Base-by-base conservation (phyloP, 179 eudicot genomes). In the Silene coronaria region DNA sequence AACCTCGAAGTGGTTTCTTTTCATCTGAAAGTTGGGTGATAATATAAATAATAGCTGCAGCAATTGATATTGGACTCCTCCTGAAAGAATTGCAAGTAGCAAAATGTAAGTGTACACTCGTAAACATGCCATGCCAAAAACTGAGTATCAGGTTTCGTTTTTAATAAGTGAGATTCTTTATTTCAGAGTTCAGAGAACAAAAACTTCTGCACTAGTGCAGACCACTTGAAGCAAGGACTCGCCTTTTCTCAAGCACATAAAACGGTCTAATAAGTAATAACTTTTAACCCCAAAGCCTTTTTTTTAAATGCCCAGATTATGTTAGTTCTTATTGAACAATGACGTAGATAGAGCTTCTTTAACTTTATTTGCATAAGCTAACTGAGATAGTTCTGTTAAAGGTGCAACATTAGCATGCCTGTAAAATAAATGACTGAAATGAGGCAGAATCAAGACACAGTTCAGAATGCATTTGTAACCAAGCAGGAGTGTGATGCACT, bases 21-120 rank as follows among this genome's bases (percentile, higher is more conserved):
- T 85, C 85, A 38, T 85, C 85, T 7, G 85, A 82, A 26, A 85
- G 85, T 58, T 85, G 87, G 10, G 85, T 84, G 67, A 84, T 80
- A 22, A 84, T 84, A 72, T 82, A 82, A n/a, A 85, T 82, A 70
- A 82, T 78, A 21, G 87, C 87, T 27, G 87, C 87, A 12, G 87
- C 87, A 80, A 85, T 82, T 21, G 87, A 85, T 77, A 85, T 85
- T 60, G 85, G 85, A 82, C 83, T 84, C 77, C 87, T 84, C 83
- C 87, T 84, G 87, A 53, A 79, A 82, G 46, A 28, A 64, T 23
- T 24, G 23, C 23, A 75, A 75, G 38, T 63, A 75, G 57, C 5
- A 58, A 27, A 73, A 58, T 66, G 73, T 74, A 21, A 81, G 74
- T 34, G 17, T 12, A 66, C 13, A 24, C 80, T 78, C 70, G 0